Base-by-base conservation (phyloP, 306 rosid species). In the Quercus parvula region DNA sequence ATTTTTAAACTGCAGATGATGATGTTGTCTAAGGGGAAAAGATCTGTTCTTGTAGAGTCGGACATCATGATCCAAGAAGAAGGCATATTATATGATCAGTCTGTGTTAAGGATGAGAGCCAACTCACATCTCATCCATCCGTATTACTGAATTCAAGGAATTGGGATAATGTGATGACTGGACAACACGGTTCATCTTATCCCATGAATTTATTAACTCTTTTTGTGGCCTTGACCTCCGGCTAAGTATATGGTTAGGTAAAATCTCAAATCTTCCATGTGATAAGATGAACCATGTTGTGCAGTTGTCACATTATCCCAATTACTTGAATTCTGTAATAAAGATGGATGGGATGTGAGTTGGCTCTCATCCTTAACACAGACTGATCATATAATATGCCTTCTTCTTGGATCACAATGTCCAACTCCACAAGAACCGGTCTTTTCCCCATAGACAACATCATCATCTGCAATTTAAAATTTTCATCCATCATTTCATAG, bases 311-410 rank as follows among this genome's bases (percentile, higher is more conserved):
- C 44, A 38, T 1, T 38, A 38, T 38, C 44, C 44, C 44, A 38
- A 38, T 38, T 6, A 0, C 44, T 38, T 38, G 44, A 38, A 38
- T 38, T 38, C 10, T 38, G 44, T 38, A 38, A 38, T 38, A 38
- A 38, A 38, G 44, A 1, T 38, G 44, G 44, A 38, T 38, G 44
- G 44, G 2, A 7, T 38, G 44, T 38, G 44, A 38, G 44, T 38
- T 38, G 44, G 44, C 44, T 38, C 44, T 38, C 44, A 38, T 38
- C 44, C 10, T 38, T 38, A 38, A 38, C 11, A 83, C 77, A 1
- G 84, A 85, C 17, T 8, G 46, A 38, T 82, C 86, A 12, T 86
- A 85, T 25, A 82, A 75, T 72, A 76, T 4, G 5, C 79, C 72
- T 44, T 79, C 81, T 85, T 81, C 83, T 62, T 30, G 20, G 19